Evolutionary conservation across 768 basidiomycete species (phyloP).

Genomic region (Leccinum uliginosum): DNA sequence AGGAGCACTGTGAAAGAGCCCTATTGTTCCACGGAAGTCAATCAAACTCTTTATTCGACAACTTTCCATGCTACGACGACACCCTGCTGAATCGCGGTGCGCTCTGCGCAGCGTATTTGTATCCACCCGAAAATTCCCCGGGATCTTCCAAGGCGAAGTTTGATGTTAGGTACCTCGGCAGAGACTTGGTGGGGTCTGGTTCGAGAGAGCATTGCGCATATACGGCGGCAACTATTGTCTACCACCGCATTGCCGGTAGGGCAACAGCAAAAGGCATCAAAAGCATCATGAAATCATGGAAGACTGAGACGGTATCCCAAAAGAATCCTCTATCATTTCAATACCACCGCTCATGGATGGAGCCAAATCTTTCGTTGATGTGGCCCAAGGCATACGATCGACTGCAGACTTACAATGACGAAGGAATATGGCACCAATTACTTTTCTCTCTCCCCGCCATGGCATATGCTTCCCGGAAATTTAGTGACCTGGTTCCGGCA

Average conservation of each 20-base stretch:
- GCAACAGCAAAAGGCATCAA: not conserved
- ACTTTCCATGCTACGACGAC: constrained; percentile 1
- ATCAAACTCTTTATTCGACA: not conserved
- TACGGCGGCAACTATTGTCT: constrained; percentile 8
- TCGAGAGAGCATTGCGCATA: constrained; percentile 17
- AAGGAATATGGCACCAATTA: constrained; percentile 17
- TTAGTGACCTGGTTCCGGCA: constrained; percentile 17
- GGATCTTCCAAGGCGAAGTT: not conserved
- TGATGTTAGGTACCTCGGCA: constrained; percentile 12
- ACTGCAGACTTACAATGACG: constrained; percentile 9
- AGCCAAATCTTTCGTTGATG: constrained; percentile 7
- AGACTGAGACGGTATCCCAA: not conserved
- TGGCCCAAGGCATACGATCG: constrained; percentile 30
- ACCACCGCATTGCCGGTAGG: not conserved
- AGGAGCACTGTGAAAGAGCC: constrained; percentile 21
- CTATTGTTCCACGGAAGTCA: constrained; percentile 5
- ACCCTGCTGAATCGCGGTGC: constrained; percentile 17
- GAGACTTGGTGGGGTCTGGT: not conserved
- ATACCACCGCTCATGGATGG: constrained; percentile 30
- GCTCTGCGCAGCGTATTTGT: constrained; percentile 10
- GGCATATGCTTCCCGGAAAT: constrained; percentile 21
- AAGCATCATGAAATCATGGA: constrained; percentile 9
- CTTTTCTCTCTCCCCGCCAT: constrained; percentile 32
- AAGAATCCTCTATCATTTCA: constrained; percentile 5
- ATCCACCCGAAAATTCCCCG: constrained; percentile 8